Conservation (phyloP, 352 stramenopile species). For the Globisporangium rhizosaccharum region DNA sequence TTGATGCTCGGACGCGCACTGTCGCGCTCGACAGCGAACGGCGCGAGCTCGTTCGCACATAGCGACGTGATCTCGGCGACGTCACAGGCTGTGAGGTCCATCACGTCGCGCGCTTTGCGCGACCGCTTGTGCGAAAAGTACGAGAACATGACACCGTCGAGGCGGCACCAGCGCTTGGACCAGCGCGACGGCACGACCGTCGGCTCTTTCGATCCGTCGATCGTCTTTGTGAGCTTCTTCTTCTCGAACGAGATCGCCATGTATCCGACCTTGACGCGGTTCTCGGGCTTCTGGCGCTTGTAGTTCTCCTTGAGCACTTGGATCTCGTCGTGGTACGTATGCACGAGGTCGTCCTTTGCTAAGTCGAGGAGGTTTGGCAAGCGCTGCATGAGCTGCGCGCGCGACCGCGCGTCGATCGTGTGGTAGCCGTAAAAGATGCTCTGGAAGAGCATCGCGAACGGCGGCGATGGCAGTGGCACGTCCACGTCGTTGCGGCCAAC, state of each 20-base stretch:
- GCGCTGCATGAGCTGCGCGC: slow-evolving; percentile 61
- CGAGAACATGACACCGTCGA: slow-evolving; percentile 72
- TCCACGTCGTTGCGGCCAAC: slow-evolving; percentile 14
- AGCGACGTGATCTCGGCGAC: slow-evolving; percentile 62
- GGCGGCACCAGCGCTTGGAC: slow-evolving; percentile 81
- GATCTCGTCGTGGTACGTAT: slow-evolving; percentile 85
- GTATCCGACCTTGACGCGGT: slow-evolving; percentile 78
- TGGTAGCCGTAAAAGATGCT: slow-evolving; percentile 76
- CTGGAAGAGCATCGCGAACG: slow-evolving; percentile 58
- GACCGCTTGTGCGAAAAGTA: slow-evolving; percentile 81
- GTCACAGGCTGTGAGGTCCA: slow-evolving; percentile 67
- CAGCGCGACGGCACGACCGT: slow-evolving; percentile 59
- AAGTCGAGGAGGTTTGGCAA: slow-evolving; percentile 64
- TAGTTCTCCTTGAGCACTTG: slow-evolving; percentile 79
- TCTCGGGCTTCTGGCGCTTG: slow-evolving; percentile 70
- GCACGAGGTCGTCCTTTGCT: slow-evolving; percentile 69
- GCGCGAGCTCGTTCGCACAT: slow-evolving; percentile 36
- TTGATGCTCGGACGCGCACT: slow-evolving; percentile 46
- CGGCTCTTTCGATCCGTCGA: slow-evolving; percentile 49
- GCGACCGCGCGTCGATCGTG: slow-evolving; percentile 44
- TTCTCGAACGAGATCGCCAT: slow-evolving; percentile 75
- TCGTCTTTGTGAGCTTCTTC: slow-evolving; percentile 41
- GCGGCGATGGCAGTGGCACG: slow-evolving; percentile 28
- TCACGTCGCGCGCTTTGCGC: slow-evolving; percentile 60
- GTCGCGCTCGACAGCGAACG: slow-evolving; percentile 50